phyloP scores from a whole-genome alignment of 495 filamentous ascomycete species.

The Aspergillus heteromorphus region DNA sequence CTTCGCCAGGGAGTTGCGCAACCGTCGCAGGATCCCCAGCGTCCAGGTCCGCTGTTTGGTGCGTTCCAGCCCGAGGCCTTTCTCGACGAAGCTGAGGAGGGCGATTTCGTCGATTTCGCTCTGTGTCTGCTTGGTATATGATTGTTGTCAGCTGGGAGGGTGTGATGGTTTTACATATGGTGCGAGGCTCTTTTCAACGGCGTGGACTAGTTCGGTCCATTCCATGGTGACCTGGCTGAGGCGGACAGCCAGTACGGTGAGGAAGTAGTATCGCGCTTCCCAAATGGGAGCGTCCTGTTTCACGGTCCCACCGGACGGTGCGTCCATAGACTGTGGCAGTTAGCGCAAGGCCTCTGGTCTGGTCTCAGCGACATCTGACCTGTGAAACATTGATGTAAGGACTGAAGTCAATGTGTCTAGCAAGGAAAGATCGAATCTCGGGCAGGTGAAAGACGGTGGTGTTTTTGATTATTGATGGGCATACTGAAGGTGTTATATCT shows the following conservation, averaged over 20 bases:
- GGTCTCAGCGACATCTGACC: neutral
- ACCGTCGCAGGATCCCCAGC: neutral
- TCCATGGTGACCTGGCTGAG: slow-evolving; percentile 1
- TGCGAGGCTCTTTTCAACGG: neutral
- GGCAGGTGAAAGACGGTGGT: neutral
- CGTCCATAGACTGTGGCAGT: too few species aligned
- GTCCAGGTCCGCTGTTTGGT: slow-evolving; percentile 3
- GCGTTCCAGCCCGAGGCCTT: neutral
- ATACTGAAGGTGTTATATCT: neutral
- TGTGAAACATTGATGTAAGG: neutral
- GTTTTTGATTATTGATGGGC: neutral
- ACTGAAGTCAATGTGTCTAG: neutral
- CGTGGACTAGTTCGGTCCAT: slow-evolving; percentile 1
- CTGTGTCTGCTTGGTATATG: neutral
- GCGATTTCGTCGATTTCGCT: neutral
- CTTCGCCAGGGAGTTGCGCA: neutral
- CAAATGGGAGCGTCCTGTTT: neutral
- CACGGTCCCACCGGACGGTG: neutral
- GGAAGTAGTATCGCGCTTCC: slow-evolving; percentile 1
- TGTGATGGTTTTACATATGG: neutral
- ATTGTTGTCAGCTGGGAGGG: neutral
- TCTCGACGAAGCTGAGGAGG: neutral
- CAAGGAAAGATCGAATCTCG: neutral
- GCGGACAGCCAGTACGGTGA: neutral
- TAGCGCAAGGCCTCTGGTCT: neutral